Evolutionary conservation across 148 eudicot genomes (phyloP).

Genomic region (Arctostaphylos glauca): DNA sequence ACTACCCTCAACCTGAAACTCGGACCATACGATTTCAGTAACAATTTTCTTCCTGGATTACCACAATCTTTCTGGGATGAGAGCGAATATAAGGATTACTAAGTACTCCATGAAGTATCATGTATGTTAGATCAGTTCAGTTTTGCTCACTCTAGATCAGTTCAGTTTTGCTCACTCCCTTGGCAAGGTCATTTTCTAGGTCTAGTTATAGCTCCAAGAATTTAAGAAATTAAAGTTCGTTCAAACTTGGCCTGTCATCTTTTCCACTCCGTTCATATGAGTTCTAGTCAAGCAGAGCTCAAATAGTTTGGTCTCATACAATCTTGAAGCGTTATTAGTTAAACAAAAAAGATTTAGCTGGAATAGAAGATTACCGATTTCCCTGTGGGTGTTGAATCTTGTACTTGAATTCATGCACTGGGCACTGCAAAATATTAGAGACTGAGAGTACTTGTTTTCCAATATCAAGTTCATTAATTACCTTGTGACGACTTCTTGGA

Average conservation of each 20-base stretch:
- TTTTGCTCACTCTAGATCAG: no score
- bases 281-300: conserved; percentile 1
- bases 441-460: not conserved
- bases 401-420: not conserved
- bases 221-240: not conserved
- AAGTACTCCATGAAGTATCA: not conserved
- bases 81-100: no score
- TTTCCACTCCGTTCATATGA: not conserved
- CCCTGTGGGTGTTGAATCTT: not conserved
- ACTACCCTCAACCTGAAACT: not conserved
- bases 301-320: not conserved
- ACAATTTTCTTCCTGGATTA: not conserved
- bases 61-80: not conserved
- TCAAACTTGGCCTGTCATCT: not conserved
- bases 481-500: not conserved
- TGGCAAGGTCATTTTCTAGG: not conserved
- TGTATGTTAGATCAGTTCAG: not conserved
- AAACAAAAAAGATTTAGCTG: not conserved
- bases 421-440: not conserved
- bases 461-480: not conserved
- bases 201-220: not conserved
- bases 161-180: no score
- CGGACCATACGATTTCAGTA: not conserved
- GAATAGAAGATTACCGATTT: not conserved
- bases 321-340: not conserved